Evolutionary conservation across 495 filamentous ascomycete genomes (phyloP).

Genomic region (Hyaloscypha finlandica): DNA sequence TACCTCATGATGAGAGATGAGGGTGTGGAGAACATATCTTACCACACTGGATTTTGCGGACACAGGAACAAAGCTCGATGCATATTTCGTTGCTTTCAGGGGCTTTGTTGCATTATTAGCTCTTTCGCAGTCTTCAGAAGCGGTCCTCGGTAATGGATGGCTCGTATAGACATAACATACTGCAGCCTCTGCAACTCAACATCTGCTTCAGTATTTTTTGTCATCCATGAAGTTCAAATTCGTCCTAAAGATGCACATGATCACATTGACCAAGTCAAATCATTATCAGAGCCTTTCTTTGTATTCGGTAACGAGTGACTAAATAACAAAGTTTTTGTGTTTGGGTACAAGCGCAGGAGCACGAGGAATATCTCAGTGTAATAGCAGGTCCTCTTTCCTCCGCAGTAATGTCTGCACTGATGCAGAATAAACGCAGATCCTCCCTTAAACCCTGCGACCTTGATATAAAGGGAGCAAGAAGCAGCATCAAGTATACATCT

Average conservation of each 20-base stretch:
- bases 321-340: conserved; percentile 32
- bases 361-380: conserved; percentile 27
- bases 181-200: background rate
- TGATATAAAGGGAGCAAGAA: conserved; percentile 19
- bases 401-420: conserved; percentile 22
- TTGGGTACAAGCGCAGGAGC: conserved; percentile 22
- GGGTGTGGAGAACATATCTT: background rate
- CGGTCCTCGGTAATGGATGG: background rate
- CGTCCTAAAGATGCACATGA: background rate
- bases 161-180: background rate
- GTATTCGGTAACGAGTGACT: conserved; percentile 35
- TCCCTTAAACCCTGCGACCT: conserved; percentile 3
- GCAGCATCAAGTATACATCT: conserved; percentile 21
- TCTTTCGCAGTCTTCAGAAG: background rate
- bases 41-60: background rate
- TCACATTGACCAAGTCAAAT: background rate
- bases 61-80: background rate
- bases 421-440: conserved; percentile 27
- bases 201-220: background rate
- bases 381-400: conserved; percentile 22
- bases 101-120: background rate
- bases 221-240: too few relatives aligned
- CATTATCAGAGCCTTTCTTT: conserved; percentile 10
- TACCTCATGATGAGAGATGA: background rate
- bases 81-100: background rate